Base-by-base conservation (phyloP, 2,329 filamentous ascomycete genomes). In the Pseudogymnoascus sp. region DNA sequence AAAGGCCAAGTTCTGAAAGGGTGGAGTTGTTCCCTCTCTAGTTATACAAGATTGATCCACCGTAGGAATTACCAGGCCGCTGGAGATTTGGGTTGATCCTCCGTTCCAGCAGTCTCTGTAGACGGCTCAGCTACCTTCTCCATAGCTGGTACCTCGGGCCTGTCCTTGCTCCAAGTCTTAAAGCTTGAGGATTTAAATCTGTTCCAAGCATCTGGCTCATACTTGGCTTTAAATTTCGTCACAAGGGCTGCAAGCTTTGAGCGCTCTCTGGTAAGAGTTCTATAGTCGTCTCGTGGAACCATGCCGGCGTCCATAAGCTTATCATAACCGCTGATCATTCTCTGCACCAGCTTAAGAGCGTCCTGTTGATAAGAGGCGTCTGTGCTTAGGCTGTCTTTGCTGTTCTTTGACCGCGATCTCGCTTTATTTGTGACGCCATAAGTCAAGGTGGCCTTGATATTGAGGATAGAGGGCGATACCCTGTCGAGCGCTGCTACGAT, bases 401-500 rank as follows among this genome's bases (percentile, higher is more conserved):
- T 39, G 35, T 13, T 27, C 31, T 25, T n/a, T 42, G 29, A 61
- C 36, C 39, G 21, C 4, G 35, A 33, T 12, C 25, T 33, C 29
- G 31, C 31, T 21, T 48, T 36, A 21, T 66, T 62, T 13, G 68
- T 61, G 15, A 65, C 62, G 13, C 63, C 65, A 59, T 68, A 70
- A 6, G 64, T 63, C 9, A 70, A 59, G 8, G 66, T 35, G 9
- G 68, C 62, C 62, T 70, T 71, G 17, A 72, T 59, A 31, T 72
- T 70, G 6, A 69, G 29, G 58, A 68, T 67, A 2, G 64, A 64
- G 1, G 71, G 68, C 6, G 66, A 58, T 31, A 86, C 72, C 15
- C 76, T 76, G 13, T 78, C 73, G 17, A 87, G 73, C 13, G 83
- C 84, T 3, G 71, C 68, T 29, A 75, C 69, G 42, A 87, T 76